phyloP scores from a whole-genome alignment of 768 basidiomycete species.

The Termitomyces eurrhizus region DNA sequence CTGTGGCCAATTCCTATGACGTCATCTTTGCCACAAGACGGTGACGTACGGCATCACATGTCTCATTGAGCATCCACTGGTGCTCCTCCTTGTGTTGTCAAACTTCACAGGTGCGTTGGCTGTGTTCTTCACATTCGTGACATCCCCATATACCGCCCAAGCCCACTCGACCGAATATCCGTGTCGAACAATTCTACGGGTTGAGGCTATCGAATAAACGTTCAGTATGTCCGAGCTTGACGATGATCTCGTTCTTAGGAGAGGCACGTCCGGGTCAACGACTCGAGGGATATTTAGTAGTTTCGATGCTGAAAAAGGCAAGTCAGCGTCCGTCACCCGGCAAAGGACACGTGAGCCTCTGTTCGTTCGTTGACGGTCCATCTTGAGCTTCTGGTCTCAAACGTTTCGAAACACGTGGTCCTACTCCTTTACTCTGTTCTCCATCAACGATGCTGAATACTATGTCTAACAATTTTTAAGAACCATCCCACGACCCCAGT shows the following conservation, averaged over 20 bases:
- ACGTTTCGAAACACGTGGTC: background rate
- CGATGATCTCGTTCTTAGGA: background rate
- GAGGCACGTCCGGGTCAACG: background rate
- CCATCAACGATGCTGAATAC: constrained; percentile 1
- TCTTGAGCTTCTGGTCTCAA: background rate
- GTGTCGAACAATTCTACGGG: background rate
- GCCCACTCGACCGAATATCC: background rate
- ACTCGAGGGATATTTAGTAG: background rate
- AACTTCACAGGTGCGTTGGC: background rate
- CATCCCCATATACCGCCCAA: background rate
- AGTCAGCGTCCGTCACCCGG: background rate
- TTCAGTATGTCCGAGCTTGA: background rate
- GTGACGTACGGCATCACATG: background rate
- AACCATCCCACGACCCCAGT: constrained; percentile 9
- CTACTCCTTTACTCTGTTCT: background rate
- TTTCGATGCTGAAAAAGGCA: constrained; percentile 12
- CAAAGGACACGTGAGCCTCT: constrained; percentile 8
- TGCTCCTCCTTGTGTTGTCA: background rate
- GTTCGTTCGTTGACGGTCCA: background rate
- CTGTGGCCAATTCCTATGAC: background rate
- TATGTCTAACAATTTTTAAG: constrained; percentile 20
- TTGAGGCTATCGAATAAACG: background rate
- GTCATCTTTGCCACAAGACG: background rate
- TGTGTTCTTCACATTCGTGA: background rate
- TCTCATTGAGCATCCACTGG: background rate